Evolutionary conservation across 2,329 filamentous ascomycete genomes (phyloP).

Genomic region (Juglanconis sp.): DNA sequence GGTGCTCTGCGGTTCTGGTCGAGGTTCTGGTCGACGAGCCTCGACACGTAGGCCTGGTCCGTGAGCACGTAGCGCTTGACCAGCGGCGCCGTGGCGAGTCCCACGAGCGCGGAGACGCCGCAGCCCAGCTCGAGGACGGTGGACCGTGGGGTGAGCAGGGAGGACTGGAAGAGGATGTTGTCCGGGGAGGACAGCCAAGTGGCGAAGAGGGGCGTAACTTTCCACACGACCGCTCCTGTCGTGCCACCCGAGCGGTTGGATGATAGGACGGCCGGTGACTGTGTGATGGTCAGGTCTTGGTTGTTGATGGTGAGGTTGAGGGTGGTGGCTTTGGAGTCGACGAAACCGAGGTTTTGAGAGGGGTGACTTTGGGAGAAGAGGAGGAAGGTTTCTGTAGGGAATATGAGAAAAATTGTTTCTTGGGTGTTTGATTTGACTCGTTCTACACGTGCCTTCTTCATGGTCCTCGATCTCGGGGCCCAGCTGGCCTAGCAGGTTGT

Average conservation of each 20-base stretch:
- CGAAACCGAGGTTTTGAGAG: slow-evolving; percentile 77
- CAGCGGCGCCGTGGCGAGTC: slow-evolving; percentile 60
- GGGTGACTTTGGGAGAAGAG: slow-evolving; percentile 76
- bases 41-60: slow-evolving; percentile 82
- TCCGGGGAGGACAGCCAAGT: slow-evolving; percentile 66
- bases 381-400: slow-evolving; percentile 74
- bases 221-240: slow-evolving; percentile 77
- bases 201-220: slow-evolving; percentile 79
- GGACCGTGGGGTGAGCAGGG: slow-evolving; percentile 51
- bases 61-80: slow-evolving; percentile 72
- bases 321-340: slow-evolving; percentile 65
- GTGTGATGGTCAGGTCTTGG: slow-evolving; percentile 71
- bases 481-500: slow-evolving; percentile 30
- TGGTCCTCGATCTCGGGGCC: slow-evolving; percentile 45
- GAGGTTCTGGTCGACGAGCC: slow-evolving; percentile 74
- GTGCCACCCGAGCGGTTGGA: slow-evolving; percentile 66
- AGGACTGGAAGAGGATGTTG: slow-evolving; percentile 59
- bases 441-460: slow-evolving; percentile 40
- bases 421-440: background rate
- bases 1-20: slow-evolving; percentile 48
- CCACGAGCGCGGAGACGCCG: slow-evolving; percentile 79
- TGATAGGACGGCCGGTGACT: slow-evolving; percentile 78
- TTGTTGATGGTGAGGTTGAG: slow-evolving; percentile 67
- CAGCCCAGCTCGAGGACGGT: slow-evolving; percentile 80
- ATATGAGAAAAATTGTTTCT: background rate